Evolutionary conservation across 345 rosid genomes (phyloP), one percentile per base, ranked within the genome.

Genomic region (Moricandia arvensis): DNA sequence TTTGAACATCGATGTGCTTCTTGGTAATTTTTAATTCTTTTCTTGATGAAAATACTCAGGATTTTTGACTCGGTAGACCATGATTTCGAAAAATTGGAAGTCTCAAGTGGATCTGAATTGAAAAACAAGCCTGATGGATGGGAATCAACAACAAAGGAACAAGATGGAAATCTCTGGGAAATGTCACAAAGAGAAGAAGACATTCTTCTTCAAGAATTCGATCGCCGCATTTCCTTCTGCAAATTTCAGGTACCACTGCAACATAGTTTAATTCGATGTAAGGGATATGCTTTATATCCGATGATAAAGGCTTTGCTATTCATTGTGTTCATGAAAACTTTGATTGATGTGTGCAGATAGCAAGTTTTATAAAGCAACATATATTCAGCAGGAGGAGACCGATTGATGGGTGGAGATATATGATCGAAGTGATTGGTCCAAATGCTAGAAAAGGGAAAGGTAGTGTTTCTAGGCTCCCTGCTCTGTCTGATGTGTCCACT

Each of bases 111-210:
- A 29, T 79, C 89, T 1, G 94, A 88, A 80, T 72, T 89, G 66
- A 88, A 92, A 74, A 89, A 84, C 80, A 95, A 92, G 83, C 96
- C 99, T 10, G 97, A 89, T 79, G 97, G 99, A 16, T 95, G 99
- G 99, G 97, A 95, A 85, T 86, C 97, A 72, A 86, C 89, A 6
- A 76, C 93, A 13, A 92, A 87, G 79, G 85, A 83, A 21, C 91
- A 86, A 74, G 99, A 92, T 62, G 98, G 93, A 17, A 92, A 86
- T 66, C 75, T 90, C 43, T 95, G 97, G 99, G 98, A 92, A 59
- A 90, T 95, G 98, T 85, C 98, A 68, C 97, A 92, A 81, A 89
- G 99, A 77, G 98, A 95, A 76, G 99, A 92, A 81, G 96, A 95
- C 72, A 90, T 92, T 81, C 89, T 92, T 30, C 88, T 92, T 51